A percentile compares a stretch with the other conserved stretches of the same genome.
Conservation (phyloP, 768 basidiomycete species). For the Collybiopsis confluens region DNA sequence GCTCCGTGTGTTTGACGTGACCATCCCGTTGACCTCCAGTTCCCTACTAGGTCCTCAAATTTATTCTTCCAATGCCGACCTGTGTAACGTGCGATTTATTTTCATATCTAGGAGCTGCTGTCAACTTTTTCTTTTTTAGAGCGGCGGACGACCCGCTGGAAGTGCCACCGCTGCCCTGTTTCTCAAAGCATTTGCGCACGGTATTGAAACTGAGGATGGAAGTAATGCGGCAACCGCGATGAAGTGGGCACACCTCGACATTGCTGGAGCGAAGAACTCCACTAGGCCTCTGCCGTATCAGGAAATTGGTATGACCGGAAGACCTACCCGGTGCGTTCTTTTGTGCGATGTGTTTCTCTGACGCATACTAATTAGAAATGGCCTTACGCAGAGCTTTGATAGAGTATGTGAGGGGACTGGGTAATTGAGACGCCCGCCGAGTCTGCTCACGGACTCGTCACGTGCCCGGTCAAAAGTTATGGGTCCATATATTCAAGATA, state of each 20-base stretch:
- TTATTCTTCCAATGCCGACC: conserved; percentile 70
- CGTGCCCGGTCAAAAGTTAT: no score
- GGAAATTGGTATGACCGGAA: conserved; percentile 44
- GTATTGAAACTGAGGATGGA: conserved; percentile 54
- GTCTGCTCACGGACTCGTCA: no score
- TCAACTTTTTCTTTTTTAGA: conserved; percentile 31
- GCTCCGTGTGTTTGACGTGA: no score
- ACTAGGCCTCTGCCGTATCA: conserved; percentile 56
- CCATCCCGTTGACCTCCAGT: neutral
- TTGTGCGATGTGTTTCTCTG: neutral
- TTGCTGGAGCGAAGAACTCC: conserved; percentile 77
- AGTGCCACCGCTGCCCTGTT: conserved; percentile 82
- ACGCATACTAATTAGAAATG: neutral
- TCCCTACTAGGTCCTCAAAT: conserved; percentile 68
- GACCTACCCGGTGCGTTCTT: conserved; percentile 35
- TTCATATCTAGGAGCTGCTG: neutral
- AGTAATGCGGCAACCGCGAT: conserved; percentile 45
- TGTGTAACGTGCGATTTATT: conserved; percentile 59
- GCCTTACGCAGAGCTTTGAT: neutral
- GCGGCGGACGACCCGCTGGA: conserved; percentile 69
- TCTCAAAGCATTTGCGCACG: conserved; percentile 78
- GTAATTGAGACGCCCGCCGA: neutral
- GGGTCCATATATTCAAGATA: no score
- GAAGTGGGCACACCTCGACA: conserved; percentile 88
- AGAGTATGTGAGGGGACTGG: conserved; percentile 1